These are phyloP conservation scores for Starmera dryadoides DNA, from an alignment of 805 yeast genomes.

Conservation along the genomic window DNA sequence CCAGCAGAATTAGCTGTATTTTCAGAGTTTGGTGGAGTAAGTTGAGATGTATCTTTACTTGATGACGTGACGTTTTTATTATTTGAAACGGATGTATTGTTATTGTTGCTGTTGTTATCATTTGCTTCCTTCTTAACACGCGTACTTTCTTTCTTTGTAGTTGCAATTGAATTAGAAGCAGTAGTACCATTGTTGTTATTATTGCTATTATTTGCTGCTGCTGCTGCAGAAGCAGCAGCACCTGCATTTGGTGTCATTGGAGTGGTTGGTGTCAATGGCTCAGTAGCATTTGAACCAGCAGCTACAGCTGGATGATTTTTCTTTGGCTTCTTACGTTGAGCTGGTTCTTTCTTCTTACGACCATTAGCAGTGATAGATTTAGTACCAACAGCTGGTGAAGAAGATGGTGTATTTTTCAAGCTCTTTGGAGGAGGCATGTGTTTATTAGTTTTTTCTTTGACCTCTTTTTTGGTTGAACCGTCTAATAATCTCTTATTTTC, in stretches of 20 bases:
- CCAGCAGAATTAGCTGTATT: slow-evolving; percentile 13
- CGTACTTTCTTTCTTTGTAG: not conserved
- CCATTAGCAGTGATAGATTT: slow-evolving; percentile 8
- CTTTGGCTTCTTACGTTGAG: slow-evolving; percentile 14
- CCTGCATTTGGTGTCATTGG: slow-evolving; percentile 26
- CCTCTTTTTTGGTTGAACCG: slow-evolving; percentile 36
- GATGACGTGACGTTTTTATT: no score
- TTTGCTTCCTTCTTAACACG: slow-evolving; percentile 5
- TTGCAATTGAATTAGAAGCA: not conserved
- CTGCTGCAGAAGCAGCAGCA: slow-evolving; percentile 6
- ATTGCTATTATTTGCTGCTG: not conserved
- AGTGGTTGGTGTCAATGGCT: slow-evolving; percentile 35
- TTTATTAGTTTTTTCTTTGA: slow-evolving; percentile 4
- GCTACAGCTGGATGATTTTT: slow-evolving; percentile 5
- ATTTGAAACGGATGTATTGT: not conserved
- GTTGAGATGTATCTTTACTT: slow-evolving; percentile 9
- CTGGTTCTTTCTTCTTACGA: slow-evolving; percentile 18
- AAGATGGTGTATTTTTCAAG: slow-evolving; percentile 3
- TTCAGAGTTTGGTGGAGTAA: slow-evolving; percentile 23
- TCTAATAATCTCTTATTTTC: slow-evolving; percentile 67
- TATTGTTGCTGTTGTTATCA: not conserved
- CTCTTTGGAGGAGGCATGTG: slow-evolving; percentile 20
- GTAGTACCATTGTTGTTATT: slow-evolving; percentile 2
- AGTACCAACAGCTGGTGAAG: slow-evolving; percentile 6
- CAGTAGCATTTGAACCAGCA: slow-evolving; percentile 20